A percentile compares a stretch with the other conserved stretches of the same genome.
Evolutionary conservation across 768 basidiomycete genomes (phyloP).

Genomic region (Leucogyrophana mollusca): DNA sequence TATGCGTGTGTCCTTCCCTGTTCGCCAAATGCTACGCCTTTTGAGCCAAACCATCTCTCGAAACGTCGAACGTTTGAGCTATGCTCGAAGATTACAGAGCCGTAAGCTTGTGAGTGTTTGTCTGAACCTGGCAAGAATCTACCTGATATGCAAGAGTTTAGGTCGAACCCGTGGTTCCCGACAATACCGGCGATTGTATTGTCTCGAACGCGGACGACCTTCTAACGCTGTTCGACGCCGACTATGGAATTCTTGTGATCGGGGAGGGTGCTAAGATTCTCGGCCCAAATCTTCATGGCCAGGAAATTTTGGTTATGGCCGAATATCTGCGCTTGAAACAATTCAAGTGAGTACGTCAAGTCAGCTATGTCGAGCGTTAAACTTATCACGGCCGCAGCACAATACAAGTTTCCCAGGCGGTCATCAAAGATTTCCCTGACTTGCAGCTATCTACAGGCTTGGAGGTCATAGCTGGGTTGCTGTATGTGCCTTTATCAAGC

Average conservation of each 20-base stretch:
- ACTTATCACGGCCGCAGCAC: slow-evolving; percentile 35
- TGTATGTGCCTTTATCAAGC: slow-evolving; percentile 72
- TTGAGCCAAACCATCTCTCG: slow-evolving; percentile 77
- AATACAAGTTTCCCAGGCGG: slow-evolving; percentile 69
- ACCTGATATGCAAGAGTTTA: slow-evolving; percentile 20
- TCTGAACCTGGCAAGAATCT: too few species aligned
- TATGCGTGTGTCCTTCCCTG: slow-evolving; percentile 85
- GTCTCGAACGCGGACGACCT: slow-evolving; percentile 81
- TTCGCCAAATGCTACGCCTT: slow-evolving; percentile 78
- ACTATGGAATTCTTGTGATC: slow-evolving; percentile 70
- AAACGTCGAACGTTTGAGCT: slow-evolving; percentile 77
- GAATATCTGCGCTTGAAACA: slow-evolving; percentile 77
- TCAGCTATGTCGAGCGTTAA: not conserved
- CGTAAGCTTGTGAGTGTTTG: slow-evolving; percentile 75
- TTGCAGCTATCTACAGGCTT: slow-evolving; percentile 58
- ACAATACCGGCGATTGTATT: slow-evolving; percentile 71
- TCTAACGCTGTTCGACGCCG: slow-evolving; percentile 74
- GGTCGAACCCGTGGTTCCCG: slow-evolving; percentile 71
- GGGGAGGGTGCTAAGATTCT: slow-evolving; percentile 72
- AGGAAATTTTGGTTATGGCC: slow-evolving; percentile 75
- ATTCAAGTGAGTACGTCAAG: slow-evolving; percentile 49
- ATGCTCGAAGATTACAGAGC: slow-evolving; percentile 71
- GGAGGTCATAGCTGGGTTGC: slow-evolving; percentile 67
- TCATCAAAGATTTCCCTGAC: slow-evolving; percentile 71
- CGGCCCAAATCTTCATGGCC: slow-evolving; percentile 67